Conservation (phyloP, 768 basidiomycete genomes). For the Tubosaeta sp. region DNA sequence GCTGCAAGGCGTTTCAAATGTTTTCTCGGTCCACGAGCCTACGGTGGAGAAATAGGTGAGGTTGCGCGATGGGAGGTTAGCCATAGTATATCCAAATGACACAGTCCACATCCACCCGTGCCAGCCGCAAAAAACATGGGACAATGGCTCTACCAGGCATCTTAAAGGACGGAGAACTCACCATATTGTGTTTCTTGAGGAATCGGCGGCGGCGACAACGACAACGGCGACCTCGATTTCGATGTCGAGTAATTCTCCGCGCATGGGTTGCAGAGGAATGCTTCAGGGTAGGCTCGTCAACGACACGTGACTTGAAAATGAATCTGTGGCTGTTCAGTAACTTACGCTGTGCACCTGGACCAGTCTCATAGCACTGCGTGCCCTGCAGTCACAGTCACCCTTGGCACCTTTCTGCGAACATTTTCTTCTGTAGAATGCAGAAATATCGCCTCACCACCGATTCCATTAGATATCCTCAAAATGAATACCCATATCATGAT, state of each 20-base stretch:
- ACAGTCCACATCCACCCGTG: slow-evolving; percentile 27
- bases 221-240: slow-evolving; percentile 22
- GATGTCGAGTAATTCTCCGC: slow-evolving; percentile 8
- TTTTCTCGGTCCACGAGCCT: slow-evolving; percentile 99
- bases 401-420: neutral
- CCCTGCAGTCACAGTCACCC: neutral
- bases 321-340: neutral
- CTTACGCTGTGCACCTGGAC: slow-evolving; percentile 9
- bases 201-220: slow-evolving; percentile 12
- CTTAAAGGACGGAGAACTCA: slow-evolving; percentile 20
- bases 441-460: slow-evolving; percentile 8
- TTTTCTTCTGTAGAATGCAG: slow-evolving; percentile 19
- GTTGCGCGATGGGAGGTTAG: neutral
- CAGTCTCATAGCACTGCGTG: no score
- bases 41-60: slow-evolving; percentile 22
- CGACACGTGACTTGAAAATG: slow-evolving; percentile 20
- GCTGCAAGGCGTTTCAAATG: slow-evolving; percentile 97
- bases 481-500: slow-evolving; percentile 16
- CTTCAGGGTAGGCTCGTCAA: slow-evolving; percentile 22
- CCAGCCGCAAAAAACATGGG: neutral
- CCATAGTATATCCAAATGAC: slow-evolving; percentile 15
- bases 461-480: slow-evolving; percentile 13
- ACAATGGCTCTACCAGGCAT: neutral
- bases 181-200: slow-evolving; percentile 32
- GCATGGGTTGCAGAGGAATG: neutral